Evolutionary conservation across 805 yeast genomes (phyloP).

Genomic region (Candida nanaspora): DNA sequence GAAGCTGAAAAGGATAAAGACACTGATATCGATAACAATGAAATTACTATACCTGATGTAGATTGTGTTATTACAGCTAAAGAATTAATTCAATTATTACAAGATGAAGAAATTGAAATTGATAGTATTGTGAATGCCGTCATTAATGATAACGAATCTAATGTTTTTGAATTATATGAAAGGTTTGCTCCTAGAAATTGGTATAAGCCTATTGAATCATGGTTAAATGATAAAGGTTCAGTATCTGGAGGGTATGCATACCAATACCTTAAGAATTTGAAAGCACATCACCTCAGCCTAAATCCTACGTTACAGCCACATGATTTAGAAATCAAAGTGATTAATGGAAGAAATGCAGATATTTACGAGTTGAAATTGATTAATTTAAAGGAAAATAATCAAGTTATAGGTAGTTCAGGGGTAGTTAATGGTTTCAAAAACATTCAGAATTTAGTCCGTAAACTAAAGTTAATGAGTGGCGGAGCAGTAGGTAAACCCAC

Average conservation of each 20-base stretch:
- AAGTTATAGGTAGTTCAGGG: slow-evolving; percentile 47
- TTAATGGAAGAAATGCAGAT: slow-evolving; percentile 72
- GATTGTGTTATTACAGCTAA: slow-evolving; percentile 93
- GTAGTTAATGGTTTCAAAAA: slow-evolving; percentile 88
- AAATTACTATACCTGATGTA: slow-evolving; percentile 46
- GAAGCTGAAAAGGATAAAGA: slow-evolving; percentile 37
- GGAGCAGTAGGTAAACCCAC: slow-evolving; percentile 3
- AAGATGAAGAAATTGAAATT: slow-evolving; percentile 40
- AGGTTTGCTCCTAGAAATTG: slow-evolving; percentile 49
- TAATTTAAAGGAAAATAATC: slow-evolving; percentile 21
- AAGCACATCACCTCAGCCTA: slow-evolving; percentile 13
- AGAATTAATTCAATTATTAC: slow-evolving; percentile 70
- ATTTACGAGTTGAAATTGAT: slow-evolving; percentile 61
- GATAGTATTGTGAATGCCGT: slow-evolving; percentile 14
- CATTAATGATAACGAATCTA: slow-evolving; percentile 7
- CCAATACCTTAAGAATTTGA: slow-evolving; percentile 47
- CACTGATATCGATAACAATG: slow-evolving; percentile 4
- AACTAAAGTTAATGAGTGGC: slow-evolving; percentile 43
- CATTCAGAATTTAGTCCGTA: slow-evolving; percentile 88
- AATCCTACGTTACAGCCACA: slow-evolving; percentile 11
- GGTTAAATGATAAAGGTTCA: slow-evolving; percentile 75
- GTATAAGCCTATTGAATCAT: slow-evolving; percentile 53
- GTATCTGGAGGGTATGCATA: slow-evolving; percentile 86
- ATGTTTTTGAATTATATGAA: slow-evolving; percentile 11
- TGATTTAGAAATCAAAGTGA: slow-evolving; percentile 23